Percentiles rank a stretch among this genome's conserved stretches.
Evolutionary conservation across 257 asterid species (phyloP).

Genomic region (Voacanga thouarsii): DNA sequence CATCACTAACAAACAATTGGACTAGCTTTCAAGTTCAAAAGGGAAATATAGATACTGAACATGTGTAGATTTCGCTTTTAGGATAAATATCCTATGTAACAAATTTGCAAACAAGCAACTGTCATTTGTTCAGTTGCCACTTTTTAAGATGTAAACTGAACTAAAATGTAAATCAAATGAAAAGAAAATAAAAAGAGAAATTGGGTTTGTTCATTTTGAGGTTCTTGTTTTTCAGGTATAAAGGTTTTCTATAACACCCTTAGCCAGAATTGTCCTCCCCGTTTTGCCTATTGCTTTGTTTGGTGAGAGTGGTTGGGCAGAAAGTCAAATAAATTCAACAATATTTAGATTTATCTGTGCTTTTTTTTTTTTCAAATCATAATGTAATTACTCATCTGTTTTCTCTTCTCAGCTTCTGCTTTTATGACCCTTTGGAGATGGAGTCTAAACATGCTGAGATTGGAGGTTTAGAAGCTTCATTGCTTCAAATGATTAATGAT

Average conservation of each 20-base stretch:
- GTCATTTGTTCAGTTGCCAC: background rate
- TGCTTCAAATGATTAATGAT: slow-evolving; percentile 57
- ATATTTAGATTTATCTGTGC: background rate
- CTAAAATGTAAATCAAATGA: background rate
- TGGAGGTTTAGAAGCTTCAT: slow-evolving; percentile 68
- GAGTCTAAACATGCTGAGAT: slow-evolving; percentile 51
- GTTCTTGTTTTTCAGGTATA: background rate
- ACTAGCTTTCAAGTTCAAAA: background rate
- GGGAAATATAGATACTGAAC: background rate
- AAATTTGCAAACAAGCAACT: background rate
- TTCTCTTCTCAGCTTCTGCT: background rate
- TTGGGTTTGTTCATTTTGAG: background rate
- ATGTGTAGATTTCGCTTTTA: background rate
- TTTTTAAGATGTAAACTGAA: background rate
- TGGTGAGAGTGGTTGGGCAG: background rate
- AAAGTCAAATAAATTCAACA: background rate
- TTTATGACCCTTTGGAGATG: slow-evolving; percentile 33
- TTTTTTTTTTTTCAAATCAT: background rate
- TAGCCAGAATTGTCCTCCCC: background rate
- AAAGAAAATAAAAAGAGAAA: background rate
- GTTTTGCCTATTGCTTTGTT: background rate
- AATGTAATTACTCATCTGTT: background rate
- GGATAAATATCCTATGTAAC: background rate
- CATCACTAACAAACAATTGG: background rate
- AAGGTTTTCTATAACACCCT: background rate